Percentiles rank a stretch among this genome's conserved stretches.
phyloP scores from a whole-genome alignment of 148 eudicot genomes.

The Heliosperma pusillum region DNA sequence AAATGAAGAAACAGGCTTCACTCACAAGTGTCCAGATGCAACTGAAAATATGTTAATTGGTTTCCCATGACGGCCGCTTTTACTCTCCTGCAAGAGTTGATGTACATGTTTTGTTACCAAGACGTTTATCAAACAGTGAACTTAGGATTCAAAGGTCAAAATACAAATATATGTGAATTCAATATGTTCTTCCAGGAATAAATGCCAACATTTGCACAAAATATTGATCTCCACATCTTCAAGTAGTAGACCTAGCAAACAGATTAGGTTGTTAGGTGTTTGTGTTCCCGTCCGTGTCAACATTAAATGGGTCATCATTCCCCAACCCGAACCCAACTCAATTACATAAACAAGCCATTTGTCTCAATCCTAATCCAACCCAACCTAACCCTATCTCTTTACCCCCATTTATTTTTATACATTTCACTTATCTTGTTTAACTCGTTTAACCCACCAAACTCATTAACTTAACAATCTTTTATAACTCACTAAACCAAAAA shows the following conservation, averaged over 20 bases:
- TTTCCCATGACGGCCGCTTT: slow-evolving; percentile 62
- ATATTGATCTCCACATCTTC: background rate
- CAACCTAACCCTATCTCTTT: too few species aligned
- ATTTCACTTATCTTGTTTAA: too few species aligned
- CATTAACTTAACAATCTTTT: too few species aligned
- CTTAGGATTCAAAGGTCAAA: background rate
- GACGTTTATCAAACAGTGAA: slow-evolving; percentile 1
- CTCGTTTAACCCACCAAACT: too few species aligned
- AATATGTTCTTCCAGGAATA: background rate
- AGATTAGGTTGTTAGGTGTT: too few species aligned
- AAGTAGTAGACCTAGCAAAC: background rate
- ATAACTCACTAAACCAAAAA: too few species aligned
- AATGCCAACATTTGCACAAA: background rate
- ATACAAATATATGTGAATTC: background rate
- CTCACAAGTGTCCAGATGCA: slow-evolving; percentile 98
- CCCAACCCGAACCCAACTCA: too few species aligned
- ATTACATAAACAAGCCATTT: too few species aligned
- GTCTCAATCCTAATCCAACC: too few species aligned
- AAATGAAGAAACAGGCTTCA: slow-evolving; percentile 12
- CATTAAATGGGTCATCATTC: too few species aligned
- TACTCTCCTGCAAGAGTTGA: slow-evolving; percentile 45
- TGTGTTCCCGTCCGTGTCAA: too few species aligned
- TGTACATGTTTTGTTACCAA: slow-evolving; percentile 3
- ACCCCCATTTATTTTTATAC: too few species aligned
- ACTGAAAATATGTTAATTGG: slow-evolving; percentile 85